Base-by-base conservation (phyloP, 306 rosid genomes). In the Quillaja saponaria region DNA sequence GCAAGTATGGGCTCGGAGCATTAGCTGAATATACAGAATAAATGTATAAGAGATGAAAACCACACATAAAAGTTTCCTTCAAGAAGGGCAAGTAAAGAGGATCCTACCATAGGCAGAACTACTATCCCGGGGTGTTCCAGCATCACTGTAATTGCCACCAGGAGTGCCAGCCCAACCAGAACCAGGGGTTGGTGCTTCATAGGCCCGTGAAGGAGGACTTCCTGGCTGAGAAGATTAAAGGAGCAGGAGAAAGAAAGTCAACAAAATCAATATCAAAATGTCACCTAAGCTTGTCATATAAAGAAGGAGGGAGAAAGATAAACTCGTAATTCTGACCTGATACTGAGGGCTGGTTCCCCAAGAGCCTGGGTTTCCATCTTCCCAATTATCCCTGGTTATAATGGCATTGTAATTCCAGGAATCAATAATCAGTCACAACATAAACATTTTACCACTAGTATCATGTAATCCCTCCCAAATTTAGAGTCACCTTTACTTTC, bases 121-220 rank as follows among this genome's bases (percentile, higher is more conserved):
- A 37, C 40, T 37, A 37, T 37, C 40, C 40, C 96, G 80, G 6
- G 99, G 99, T 9, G 99, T 94, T 64, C 99, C 99, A 14, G 99
- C 96, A 66, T 94, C 97, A 61, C 95, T 90, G 67, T 83, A 85
- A 73, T 78, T 87, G 55, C 97, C 99, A 58, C 96, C 84, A 3
- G 99, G 95, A 55, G 99, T 87, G 75, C 63, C 90, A 19, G 90
- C 91, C 99, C 99, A 94, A 73, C 91, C 97, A 60, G 97, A 85
- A 78, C 99, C 97, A 58, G 99, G 99, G 78, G 97, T 94, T 55
- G 99, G 99, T 34, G 99, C 97, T 87, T 94, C 99, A 35, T 89
- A 87, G 6, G 82, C 71, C 33, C 96, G 87, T n/a, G 94, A 85
- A 72, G 91, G 82, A 54, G 99, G 96, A 67, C 99, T 94, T 64